Evolutionary conservation across 208 protist genomes (phyloP).

Genomic region (Endotrypanum monterogeii): DNA sequence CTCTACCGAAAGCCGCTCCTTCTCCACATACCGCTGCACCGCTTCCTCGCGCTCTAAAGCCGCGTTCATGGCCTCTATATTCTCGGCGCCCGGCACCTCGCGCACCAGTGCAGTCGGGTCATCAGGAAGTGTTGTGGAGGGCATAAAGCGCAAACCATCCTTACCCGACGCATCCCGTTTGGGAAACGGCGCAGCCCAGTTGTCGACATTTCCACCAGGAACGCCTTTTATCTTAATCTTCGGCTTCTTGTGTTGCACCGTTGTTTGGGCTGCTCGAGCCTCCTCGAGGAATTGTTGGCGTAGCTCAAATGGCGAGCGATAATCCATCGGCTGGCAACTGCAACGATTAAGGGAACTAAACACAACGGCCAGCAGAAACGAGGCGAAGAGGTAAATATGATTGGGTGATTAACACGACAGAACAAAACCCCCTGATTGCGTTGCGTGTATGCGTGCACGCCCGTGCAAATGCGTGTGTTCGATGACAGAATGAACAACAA

Average conservation of each 20-base stretch:
- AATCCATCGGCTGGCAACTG: slow-evolving; percentile 54
- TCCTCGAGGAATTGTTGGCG: slow-evolving; percentile 78
- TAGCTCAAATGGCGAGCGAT: slow-evolving; percentile 88
- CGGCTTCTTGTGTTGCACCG: slow-evolving; percentile 22
- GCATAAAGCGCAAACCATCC: slow-evolving; percentile 31
- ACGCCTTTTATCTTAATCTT: slow-evolving; percentile 27
- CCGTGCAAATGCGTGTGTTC: background rate
- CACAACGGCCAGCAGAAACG: background rate
- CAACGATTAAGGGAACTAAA: background rate
- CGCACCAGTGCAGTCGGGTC: slow-evolving; percentile 87
- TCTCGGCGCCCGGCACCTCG: slow-evolving; percentile 84
- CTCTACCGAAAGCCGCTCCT: slow-evolving; percentile 79
- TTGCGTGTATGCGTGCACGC: background rate
- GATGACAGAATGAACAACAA: background rate
- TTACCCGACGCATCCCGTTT: slow-evolving; percentile 9
- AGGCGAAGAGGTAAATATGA: background rate
- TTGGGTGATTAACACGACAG: too few species aligned
- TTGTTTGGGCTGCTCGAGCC: slow-evolving; percentile 28
- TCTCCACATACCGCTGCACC: slow-evolving; percentile 90
- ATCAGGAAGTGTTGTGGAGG: slow-evolving; percentile 53
- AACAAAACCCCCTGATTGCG: too few species aligned
- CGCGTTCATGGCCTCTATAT: slow-evolving; percentile 85
- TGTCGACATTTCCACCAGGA: slow-evolving; percentile 5
- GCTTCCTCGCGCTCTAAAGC: slow-evolving; percentile 85
- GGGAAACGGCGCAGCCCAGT: slow-evolving; percentile 10